Evolutionary conservation across 192 early-diverging fungal species (phyloP).

Genomic region (Entomortierella lignicola): DNA sequence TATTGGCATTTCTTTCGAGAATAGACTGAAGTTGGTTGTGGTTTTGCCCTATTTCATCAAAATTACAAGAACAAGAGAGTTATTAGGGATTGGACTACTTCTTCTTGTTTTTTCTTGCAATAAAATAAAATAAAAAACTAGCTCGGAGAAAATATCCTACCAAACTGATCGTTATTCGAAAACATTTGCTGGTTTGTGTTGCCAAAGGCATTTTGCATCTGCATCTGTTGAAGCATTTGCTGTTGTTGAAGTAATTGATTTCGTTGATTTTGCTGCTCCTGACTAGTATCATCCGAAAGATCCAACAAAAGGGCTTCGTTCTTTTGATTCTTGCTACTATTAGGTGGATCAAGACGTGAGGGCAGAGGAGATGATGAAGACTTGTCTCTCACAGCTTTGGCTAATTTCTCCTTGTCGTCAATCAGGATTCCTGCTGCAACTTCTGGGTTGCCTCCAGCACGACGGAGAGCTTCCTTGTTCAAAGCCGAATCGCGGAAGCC

Average conservation of each 20-base stretch:
- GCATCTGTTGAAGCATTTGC: constrained; percentile 52
- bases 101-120: too few species aligned
- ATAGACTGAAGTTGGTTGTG: constrained; percentile 52
- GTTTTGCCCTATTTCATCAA: constrained; percentile 30
- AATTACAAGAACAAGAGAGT: too few species aligned
- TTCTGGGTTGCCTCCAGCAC: constrained; percentile 80
- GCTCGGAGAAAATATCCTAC: constrained; percentile 10
- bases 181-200: constrained; percentile 31
- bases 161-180: constrained; percentile 34
- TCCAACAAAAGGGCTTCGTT: constrained; percentile 40
- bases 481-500: constrained; percentile 78
- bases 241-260: constrained; percentile 43
- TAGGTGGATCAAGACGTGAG: constrained; percentile 37
- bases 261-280: constrained; percentile 31
- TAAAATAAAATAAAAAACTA: too few species aligned
- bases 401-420: constrained; percentile 53
- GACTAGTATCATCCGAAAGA: constrained; percentile 32
- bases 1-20: constrained; percentile 44
- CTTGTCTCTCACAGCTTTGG: constrained; percentile 40
- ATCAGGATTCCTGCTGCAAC: constrained; percentile 74
- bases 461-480: constrained; percentile 76
- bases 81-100: too few species aligned
- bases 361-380: constrained; percentile 36
- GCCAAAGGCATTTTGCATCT: constrained; percentile 40
- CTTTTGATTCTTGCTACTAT: constrained; percentile 39